Conservation (phyloP, 75 land plant species). For the Ceratopteris richardii region DNA sequence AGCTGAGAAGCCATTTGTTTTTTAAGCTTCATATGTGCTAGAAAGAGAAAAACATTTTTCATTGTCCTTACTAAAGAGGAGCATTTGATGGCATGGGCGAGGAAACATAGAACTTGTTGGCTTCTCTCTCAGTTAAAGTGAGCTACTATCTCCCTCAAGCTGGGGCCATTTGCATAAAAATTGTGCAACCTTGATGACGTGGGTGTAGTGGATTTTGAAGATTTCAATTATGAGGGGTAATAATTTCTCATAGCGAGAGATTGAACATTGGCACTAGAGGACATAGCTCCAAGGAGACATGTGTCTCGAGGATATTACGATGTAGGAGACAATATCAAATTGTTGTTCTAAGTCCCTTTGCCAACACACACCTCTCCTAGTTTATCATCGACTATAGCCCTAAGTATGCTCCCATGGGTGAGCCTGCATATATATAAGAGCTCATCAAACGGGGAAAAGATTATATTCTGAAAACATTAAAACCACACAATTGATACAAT, state of each 20-base stretch:
- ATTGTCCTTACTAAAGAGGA: too few relatives aligned
- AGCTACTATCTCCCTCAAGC: too few relatives aligned
- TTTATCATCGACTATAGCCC: slow-evolving; percentile 89
- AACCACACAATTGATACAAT: slow-evolving; percentile 60
- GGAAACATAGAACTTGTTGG: too few relatives aligned
- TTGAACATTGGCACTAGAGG: slow-evolving; percentile 53
- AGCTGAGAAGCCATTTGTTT: too few relatives aligned
- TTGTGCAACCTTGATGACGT: too few relatives aligned
- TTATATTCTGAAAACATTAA: slow-evolving; percentile 82
- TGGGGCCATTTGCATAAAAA: too few relatives aligned
- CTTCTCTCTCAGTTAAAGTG: too few relatives aligned
- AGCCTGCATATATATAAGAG: slow-evolving; percentile 68
- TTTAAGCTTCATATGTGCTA: too few relatives aligned
- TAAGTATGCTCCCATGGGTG: slow-evolving; percentile 74
- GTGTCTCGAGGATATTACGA: slow-evolving; percentile 85
- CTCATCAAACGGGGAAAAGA: slow-evolving; percentile 92
- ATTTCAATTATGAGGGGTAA: slow-evolving; percentile 83
- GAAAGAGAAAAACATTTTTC: too few relatives aligned
- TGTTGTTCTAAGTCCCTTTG: slow-evolving; percentile 65
- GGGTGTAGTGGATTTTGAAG: too few relatives aligned
- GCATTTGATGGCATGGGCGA: too few relatives aligned
- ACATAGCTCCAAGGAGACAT: slow-evolving; percentile 34
- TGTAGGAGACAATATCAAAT: slow-evolving; percentile 93
- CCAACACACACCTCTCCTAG: slow-evolving; percentile 89
- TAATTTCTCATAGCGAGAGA: slow-evolving; percentile 76